These are phyloP conservation scores for Geotrichum aggregatum DNA, from an alignment of 1,139 yeast genomes.

Conservation along the genomic window DNA sequence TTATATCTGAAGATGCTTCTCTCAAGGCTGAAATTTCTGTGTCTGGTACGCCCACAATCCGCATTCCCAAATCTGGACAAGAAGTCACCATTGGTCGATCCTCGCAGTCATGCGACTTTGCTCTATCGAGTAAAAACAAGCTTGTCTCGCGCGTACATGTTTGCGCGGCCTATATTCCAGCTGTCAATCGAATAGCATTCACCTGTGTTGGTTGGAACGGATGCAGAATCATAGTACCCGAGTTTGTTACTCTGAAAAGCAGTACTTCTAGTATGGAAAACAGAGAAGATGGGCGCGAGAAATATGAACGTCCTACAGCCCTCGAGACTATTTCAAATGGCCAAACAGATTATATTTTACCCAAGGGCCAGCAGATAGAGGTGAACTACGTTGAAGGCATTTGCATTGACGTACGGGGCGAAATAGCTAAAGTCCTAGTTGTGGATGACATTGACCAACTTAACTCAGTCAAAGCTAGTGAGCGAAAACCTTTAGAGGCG, in stretches of 20 bases:
- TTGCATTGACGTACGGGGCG: slow-evolving; percentile 59
- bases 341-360: slow-evolving; percentile 39
- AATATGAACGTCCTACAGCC: slow-evolving; percentile 26
- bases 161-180: slow-evolving; percentile 39
- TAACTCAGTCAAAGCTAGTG: background rate
- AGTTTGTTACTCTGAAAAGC: slow-evolving; percentile 25
- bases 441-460: slow-evolving; percentile 38
- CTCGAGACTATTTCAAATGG: slow-evolving; percentile 22
- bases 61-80: slow-evolving; percentile 35
- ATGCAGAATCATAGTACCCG: slow-evolving; percentile 57
- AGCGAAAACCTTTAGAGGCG: background rate
- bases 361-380: slow-evolving; percentile 49
- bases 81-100: slow-evolving; percentile 57
- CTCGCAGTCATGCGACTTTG: slow-evolving; percentile 56
- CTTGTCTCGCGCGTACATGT: slow-evolving; percentile 69
- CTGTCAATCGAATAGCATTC: slow-evolving; percentile 36
- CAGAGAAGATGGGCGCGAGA: slow-evolving; percentile 28
- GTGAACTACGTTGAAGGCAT: slow-evolving; percentile 57
- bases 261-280: slow-evolving; percentile 25
- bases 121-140: slow-evolving; percentile 52
- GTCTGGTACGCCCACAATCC: background rate
- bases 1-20: background rate
- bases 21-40: background rate
- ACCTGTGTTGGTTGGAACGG: slow-evolving; percentile 72
- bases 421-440: slow-evolving; percentile 53